Percentiles rank a stretch among this genome's conserved stretches.
Conservation (phyloP, 1,139 yeast species). For the Zygosaccharomyces pseudobailii region DNA sequence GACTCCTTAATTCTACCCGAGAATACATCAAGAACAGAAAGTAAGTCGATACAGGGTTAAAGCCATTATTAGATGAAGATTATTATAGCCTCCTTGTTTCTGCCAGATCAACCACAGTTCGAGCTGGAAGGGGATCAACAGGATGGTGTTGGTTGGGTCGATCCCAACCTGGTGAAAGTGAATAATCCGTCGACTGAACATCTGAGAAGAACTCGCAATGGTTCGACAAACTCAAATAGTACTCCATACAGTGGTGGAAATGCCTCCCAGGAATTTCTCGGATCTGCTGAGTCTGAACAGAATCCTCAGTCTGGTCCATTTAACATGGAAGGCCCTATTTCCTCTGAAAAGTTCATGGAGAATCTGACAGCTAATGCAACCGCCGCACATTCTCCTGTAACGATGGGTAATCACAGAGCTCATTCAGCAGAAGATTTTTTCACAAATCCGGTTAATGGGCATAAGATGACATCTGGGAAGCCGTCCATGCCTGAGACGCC, state of each 20-base stretch:
- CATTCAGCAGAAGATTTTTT: conserved; percentile 31
- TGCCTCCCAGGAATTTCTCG: conserved; percentile 8
- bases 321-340: conserved; percentile 13
- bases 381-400: conserved; percentile 22
- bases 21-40: not conserved
- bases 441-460: conserved; percentile 11
- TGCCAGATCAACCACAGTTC: conserved; percentile 35
- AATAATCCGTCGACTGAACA: conserved; percentile 10
- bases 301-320: conserved; percentile 10
- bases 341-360: conserved; percentile 33
- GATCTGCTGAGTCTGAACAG: conserved; percentile 7
- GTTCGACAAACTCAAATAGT: conserved; percentile 23
- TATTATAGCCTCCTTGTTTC: conserved; percentile 32
- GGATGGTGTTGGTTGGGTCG: conserved; percentile 26
- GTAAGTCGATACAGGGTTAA: not conserved
- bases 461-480: conserved; percentile 10
- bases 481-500: conserved; percentile 13
- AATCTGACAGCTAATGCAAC: conserved; percentile 33
- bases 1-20: not conserved
- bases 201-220: conserved; percentile 16
- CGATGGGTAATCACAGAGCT: conserved; percentile 11
- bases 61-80: conserved; percentile 23
- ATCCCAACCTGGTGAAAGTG: conserved; percentile 23
- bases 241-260: conserved; percentile 13
- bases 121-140: conserved; percentile 25